phyloP scores from a whole-genome alignment of 2,329 filamentous ascomycete genomes.

The Colletotrichum melonis region DNA sequence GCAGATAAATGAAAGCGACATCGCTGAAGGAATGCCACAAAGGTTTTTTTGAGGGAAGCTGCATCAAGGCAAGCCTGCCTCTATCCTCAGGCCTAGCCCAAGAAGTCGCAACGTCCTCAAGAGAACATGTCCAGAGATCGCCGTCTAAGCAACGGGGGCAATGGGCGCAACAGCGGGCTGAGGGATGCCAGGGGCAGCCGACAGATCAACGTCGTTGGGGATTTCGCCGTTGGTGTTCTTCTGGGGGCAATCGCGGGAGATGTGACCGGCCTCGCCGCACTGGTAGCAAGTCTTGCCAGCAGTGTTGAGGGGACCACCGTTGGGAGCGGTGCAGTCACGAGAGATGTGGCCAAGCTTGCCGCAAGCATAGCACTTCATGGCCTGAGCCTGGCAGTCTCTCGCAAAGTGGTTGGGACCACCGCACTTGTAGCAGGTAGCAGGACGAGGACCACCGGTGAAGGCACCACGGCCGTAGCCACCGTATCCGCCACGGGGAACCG shows the following conservation, averaged over 20 bases:
- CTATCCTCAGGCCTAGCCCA: neutral
- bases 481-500: slow-evolving; percentile 78
- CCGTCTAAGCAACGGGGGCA: slow-evolving; percentile 54
- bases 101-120: slow-evolving; percentile 2
- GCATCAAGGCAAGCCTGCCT: neutral
- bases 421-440: slow-evolving; percentile 80
- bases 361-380: slow-evolving; percentile 98
- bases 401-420: slow-evolving; percentile 97
- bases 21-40: neutral
- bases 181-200: slow-evolving; percentile 51
- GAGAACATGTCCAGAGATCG: neutral
- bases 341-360: slow-evolving; percentile 94
- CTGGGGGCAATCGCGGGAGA: slow-evolving; percentile 93
- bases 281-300: slow-evolving; percentile 99
- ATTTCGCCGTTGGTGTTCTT: slow-evolving; percentile 68
- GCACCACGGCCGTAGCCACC: slow-evolving; percentile 78
- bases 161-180: slow-evolving; percentile 50
- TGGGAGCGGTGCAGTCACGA: slow-evolving; percentile 93
- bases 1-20: slow-evolving; percentile 19
- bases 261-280: slow-evolving; percentile 95
- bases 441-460: slow-evolving; percentile 76
- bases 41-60: neutral
- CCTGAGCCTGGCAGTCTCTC: slow-evolving; percentile 96
- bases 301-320: slow-evolving; percentile 94
- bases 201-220: slow-evolving; percentile 55